Evolutionary conservation across 2,329 filamentous ascomycete genomes (phyloP).

Genomic region (Clonostachys solani): DNA sequence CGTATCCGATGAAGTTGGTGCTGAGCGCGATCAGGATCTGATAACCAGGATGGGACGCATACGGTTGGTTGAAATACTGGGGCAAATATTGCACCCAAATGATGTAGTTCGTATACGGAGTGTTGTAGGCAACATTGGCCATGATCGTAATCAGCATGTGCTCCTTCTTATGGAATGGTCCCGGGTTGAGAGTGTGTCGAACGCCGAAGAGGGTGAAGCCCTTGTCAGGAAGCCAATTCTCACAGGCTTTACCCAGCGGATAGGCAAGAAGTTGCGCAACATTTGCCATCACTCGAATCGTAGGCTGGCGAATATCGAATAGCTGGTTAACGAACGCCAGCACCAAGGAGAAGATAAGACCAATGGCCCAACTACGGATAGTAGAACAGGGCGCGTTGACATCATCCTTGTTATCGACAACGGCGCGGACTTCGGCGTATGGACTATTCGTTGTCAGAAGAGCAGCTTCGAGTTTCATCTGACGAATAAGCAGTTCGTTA

Average conservation of each 20-base stretch:
- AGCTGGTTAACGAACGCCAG: conserved; percentile 52
- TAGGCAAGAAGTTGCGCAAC: conserved; percentile 54
- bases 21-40: conserved; percentile 50
- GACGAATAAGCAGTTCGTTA: conserved; percentile 40
- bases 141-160: conserved; percentile 59
- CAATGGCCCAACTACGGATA: conserved; percentile 49
- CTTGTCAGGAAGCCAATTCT: conserved; percentile 43
- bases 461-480: conserved; percentile 52
- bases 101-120: conserved; percentile 50
- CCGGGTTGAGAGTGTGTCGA: conserved; percentile 47
- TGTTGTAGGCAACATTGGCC: conserved; percentile 53
- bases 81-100: conserved; percentile 49
- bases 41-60: conserved; percentile 46
- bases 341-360: conserved; percentile 42
- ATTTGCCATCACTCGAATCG: conserved; percentile 48
- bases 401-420: conserved; percentile 53
- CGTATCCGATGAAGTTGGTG: conserved; percentile 57
- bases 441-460: conserved; percentile 52
- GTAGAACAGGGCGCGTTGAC: conserved; percentile 44
- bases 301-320: conserved; percentile 52
- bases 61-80: conserved; percentile 49
- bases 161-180: conserved; percentile 55
- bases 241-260: conserved; percentile 46
- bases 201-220: conserved; percentile 41
- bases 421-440: conserved; percentile 52